A percentile compares a stretch with the other conserved stretches of the same genome.
Conservation (phyloP, 371 early-diverging fungal species). For the Mucor plumbeus region DNA sequence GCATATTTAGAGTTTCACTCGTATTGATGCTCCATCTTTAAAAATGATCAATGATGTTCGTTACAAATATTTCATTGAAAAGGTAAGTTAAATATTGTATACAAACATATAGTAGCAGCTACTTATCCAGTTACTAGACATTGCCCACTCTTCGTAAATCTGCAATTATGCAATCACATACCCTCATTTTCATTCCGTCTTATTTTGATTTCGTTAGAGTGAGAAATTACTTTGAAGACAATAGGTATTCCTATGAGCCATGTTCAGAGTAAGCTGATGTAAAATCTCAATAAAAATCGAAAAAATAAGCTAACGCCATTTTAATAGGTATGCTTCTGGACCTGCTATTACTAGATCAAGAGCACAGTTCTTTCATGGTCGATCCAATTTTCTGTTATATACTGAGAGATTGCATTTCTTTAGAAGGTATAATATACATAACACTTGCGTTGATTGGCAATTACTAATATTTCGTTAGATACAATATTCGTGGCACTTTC, state of each 20-base stretch:
- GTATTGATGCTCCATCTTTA: conserved; percentile 65
- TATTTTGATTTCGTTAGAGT: conserved; percentile 97
- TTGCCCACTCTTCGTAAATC: conserved; percentile 65
- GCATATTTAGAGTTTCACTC: conserved; percentile 61
- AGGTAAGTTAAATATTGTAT: conserved; percentile 41
- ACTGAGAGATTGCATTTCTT: conserved; percentile 97
- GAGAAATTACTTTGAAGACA: conserved; percentile 84
- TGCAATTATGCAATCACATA: conserved; percentile 69
- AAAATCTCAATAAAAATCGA: background rate
- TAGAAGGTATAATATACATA: conserved; percentile 57
- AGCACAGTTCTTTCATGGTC: conserved; percentile 80
- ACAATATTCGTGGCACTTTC: conserved; percentile 82
- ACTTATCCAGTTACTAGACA: conserved; percentile 34
- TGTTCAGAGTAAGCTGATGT: conserved; percentile 74
- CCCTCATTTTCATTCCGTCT: conserved; percentile 90
- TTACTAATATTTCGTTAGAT: conserved; percentile 43
- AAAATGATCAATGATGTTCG: conserved; percentile 77
- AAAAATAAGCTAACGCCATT: background rate
- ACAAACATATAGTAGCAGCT: background rate
- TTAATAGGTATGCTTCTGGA: conserved; percentile 62
- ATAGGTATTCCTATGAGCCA: conserved; percentile 72
- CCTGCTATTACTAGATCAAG: conserved; percentile 80
- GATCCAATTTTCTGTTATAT: conserved; percentile 76
- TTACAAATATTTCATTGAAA: conserved; percentile 86
- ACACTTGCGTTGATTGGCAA: background rate